phyloP scores from a whole-genome alignment of 495 filamentous ascomycete genomes.

The Penicillium silybi region DNA sequence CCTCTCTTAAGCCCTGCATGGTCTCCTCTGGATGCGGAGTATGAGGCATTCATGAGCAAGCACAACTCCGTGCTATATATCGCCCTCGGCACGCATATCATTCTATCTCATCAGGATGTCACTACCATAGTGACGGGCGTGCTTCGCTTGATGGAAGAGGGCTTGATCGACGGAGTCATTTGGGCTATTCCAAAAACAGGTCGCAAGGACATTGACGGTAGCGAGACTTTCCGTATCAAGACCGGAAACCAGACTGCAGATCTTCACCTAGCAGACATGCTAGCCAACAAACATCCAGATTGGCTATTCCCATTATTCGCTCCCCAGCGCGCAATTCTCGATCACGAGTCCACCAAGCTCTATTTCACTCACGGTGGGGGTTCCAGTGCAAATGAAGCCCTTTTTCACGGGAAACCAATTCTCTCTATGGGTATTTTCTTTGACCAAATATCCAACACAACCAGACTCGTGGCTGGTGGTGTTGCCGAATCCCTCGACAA shows the following conservation, averaged over 20 bases:
- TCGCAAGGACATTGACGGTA: background rate
- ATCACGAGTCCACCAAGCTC: slow-evolving; percentile 5
- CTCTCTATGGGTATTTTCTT: slow-evolving; percentile 30
- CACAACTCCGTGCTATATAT: slow-evolving; percentile 30
- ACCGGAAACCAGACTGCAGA: background rate
- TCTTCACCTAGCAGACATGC: slow-evolving; percentile 12
- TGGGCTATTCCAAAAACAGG: background rate
- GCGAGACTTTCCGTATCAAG: background rate
- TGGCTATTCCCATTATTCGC: slow-evolving; percentile 5
- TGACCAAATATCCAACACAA: slow-evolving; percentile 31
- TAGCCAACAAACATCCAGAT: slow-evolving; percentile 19
- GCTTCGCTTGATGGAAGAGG: too few relatives aligned
- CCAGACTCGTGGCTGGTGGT: slow-evolving; percentile 28
- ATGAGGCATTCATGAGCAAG: slow-evolving; percentile 15
- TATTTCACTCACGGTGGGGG: slow-evolving; percentile 4
- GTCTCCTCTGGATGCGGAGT: slow-evolving; percentile 17
- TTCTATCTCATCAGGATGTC: slow-evolving; percentile 17
- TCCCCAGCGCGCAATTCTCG: slow-evolving; percentile 15
- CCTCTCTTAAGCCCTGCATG: slow-evolving; percentile 30
- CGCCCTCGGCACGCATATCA: slow-evolving; percentile 37
- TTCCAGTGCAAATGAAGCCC: slow-evolving; percentile 34
- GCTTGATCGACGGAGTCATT: background rate
- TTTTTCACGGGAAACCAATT: slow-evolving; percentile 33
- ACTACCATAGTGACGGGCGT: too few relatives aligned
- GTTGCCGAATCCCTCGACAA: slow-evolving; percentile 27